Evolutionary conservation across 2,329 filamentous ascomycete species (phyloP), one percentile per base, ranked within the genome.

Genomic region (Colletotrichum musicola): DNA sequence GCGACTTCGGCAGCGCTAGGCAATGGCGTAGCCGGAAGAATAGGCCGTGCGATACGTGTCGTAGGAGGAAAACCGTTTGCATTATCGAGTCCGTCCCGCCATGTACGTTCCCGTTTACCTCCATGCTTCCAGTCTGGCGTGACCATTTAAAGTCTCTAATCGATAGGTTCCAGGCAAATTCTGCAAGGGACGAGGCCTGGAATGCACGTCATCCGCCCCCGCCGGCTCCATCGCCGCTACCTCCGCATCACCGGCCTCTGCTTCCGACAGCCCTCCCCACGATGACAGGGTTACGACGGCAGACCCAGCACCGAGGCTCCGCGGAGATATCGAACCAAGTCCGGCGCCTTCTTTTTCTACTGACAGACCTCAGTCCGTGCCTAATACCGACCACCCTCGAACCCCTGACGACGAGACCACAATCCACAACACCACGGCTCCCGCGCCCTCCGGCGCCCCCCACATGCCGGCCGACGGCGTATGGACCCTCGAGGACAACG

Each of bases 21-120:
- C 75, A 79, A 71, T 79, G 78, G 40, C 73, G 82, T 62, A 84
- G 83, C 72, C 80, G 82, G 65, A 84, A 84, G 74, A 82, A 81
- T 64, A 78, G 81, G 27, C 83, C 83, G 2, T 85, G 83, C 68
- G 83, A 84, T 73, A 77, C 78, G 12, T 84, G 83, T 70, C 80
- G 82, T 9, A 76, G 75, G 54, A 76, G 83, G 18, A 84, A 84
- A 74, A 83, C 82, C 49, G 83, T 81, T n/a, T 84, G 82, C 72
- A 79, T 84, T 7, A 84, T 85, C 62, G 78, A 80, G 35, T 76
- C 75, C 12, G 75, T 78, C 65, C 82, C 82, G 58, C 83, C 82
- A 65, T 84, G 83, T 84, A 77, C 75, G 81, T 72, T 6, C 5
- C 22, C 22, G 3, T 25, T 25, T 25, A 25, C 22, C 22, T 25